phyloP scores from a whole-genome alignment of 2,329 filamentous ascomycete genomes.

The Penicillium sp. region DNA sequence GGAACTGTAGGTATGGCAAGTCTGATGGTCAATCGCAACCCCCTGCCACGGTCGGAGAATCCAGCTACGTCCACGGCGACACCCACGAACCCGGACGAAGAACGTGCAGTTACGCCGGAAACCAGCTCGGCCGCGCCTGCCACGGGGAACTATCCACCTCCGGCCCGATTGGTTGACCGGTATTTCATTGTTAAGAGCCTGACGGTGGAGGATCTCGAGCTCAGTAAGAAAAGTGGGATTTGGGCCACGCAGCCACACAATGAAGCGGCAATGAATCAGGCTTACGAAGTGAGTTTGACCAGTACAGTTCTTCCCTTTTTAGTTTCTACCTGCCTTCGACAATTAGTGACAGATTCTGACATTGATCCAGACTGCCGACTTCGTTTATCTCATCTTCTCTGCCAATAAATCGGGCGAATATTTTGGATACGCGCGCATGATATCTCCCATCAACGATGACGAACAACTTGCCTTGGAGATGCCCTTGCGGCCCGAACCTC shows the following conservation, averaged over 20 bases:
- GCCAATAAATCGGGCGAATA: conserved; percentile 98
- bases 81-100: conserved; percentile 8
- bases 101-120: conserved; percentile 1
- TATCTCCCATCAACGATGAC: conserved; percentile 75
- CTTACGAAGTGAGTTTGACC: conserved; percentile 63
- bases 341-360: not conserved
- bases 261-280: conserved; percentile 74
- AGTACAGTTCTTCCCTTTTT: not conserved
- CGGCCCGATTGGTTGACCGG: conserved; percentile 58
- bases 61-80: conserved; percentile 3
- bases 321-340: too few species aligned
- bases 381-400: conserved; percentile 89
- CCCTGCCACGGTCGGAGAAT: conserved; percentile 9
- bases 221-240: conserved; percentile 79
- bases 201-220: conserved; percentile 82
- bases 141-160: conserved; percentile 11
- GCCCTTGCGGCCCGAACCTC: conserved; percentile 59
- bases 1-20: conserved; percentile 50
- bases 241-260: conserved; percentile 97
- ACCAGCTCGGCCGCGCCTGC: conserved; percentile 16
- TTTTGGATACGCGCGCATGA: conserved; percentile 91
- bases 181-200: conserved; percentile 94
- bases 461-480: conserved; percentile 66
- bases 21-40: conserved; percentile 32
- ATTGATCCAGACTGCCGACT: conserved; percentile 63